phyloP scores from a whole-genome alignment of 805 yeast genomes.

The Hanseniaspora pseudoguilliermondii region DNA sequence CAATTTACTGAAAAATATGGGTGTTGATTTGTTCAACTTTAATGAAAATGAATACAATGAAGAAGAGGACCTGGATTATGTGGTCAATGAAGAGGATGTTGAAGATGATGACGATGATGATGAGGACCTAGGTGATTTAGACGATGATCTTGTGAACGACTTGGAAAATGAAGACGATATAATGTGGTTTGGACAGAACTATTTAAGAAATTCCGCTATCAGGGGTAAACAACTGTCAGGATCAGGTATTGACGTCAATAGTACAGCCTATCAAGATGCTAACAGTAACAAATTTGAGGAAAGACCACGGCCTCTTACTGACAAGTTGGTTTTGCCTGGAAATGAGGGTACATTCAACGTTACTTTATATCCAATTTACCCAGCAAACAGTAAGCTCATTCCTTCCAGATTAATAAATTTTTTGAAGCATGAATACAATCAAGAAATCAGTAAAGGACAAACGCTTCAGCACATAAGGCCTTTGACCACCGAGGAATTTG shows the following conservation, averaged over 20 bases:
- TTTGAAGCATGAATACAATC: conserved; percentile 80
- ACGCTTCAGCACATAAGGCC: conserved; percentile 79
- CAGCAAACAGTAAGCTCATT: conserved; percentile 40
- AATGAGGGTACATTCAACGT: conserved; percentile 89
- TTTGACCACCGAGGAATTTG: conserved; percentile 61
- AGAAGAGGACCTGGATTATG: conserved; percentile 12
- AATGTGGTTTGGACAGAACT: conserved; percentile 4
- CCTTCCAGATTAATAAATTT: conserved; percentile 73
- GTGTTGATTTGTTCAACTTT: conserved; percentile 7
- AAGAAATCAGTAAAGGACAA: conserved; percentile 82
- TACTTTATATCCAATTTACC: conserved; percentile 74
- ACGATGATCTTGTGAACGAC: conserved; percentile 7
- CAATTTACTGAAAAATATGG: conserved; percentile 8
- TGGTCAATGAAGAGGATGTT: conserved; percentile 8
- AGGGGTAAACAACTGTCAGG: neutral
- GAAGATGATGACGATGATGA: conserved; percentile 12
- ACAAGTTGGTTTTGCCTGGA: conserved; percentile 62
- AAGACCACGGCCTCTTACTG: conserved; percentile 19
- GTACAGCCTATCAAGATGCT: conserved; percentile 4
- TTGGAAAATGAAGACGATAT: conserved; percentile 9
- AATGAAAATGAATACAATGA: conserved; percentile 11
- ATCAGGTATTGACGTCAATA: neutral
- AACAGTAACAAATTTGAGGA: conserved; percentile 7
- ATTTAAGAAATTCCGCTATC: neutral
- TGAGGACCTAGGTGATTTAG: neutral